Percentiles rank a stretch among this genome's conserved stretches.
phyloP scores from a whole-genome alignment of 1,284 basidiomycete genomes.

The Xerocomus cyaneibrunnescens region DNA sequence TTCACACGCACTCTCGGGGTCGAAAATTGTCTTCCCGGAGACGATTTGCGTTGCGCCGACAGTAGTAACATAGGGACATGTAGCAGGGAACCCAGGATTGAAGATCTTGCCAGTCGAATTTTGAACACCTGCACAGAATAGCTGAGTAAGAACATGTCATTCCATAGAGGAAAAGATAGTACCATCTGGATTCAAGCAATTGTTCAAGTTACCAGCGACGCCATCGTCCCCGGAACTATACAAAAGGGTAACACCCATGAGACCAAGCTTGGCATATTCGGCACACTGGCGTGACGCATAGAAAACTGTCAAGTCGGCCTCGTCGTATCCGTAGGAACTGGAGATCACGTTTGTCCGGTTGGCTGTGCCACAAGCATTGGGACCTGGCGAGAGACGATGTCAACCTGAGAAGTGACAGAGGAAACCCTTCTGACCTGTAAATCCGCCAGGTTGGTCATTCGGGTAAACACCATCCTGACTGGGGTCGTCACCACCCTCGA shows the following conservation, averaged over 20 bases:
- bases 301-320: constrained; percentile 44
- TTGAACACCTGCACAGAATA: constrained; percentile 11
- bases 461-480: constrained; percentile 52
- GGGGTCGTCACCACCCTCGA: constrained; percentile 60
- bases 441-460: constrained; percentile 47
- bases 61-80: constrained; percentile 47
- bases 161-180: not conserved
- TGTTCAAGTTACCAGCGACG: constrained; percentile 42
- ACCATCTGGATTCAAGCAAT: constrained; percentile 46
- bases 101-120: constrained; percentile 39
- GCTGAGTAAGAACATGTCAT: not conserved
- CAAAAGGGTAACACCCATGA: constrained; percentile 50
- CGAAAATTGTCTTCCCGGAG: constrained; percentile 32
- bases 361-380: constrained; percentile 50
- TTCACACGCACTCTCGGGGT: constrained; percentile 35
- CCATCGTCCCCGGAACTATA: constrained; percentile 54
- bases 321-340: constrained; percentile 52
- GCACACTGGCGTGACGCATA: constrained; percentile 53
- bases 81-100: constrained; percentile 47
- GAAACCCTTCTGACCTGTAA: constrained; percentile 14
- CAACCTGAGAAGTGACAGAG: not conserved
- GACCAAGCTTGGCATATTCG: constrained; percentile 54
- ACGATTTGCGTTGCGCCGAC: constrained; percentile 49
- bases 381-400: constrained; percentile 25
- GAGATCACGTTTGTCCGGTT: constrained; percentile 53